phyloP scores from a whole-genome alignment of 2,329 filamentous ascomycete genomes.

The Amylocarpus encephaloides region DNA sequence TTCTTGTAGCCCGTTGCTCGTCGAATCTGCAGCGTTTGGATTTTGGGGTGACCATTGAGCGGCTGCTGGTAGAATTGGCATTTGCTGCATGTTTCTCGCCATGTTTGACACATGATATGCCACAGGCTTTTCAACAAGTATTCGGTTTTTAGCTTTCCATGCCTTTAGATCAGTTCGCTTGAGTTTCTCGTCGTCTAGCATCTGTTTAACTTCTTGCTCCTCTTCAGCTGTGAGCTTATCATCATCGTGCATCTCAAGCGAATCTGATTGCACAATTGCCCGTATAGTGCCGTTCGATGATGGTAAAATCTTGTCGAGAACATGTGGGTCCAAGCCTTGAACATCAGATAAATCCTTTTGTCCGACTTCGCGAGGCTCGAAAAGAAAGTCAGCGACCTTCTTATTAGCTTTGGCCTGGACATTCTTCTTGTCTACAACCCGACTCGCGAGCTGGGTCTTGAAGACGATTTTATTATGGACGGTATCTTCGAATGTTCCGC shows the following conservation, averaged over 20 bases:
- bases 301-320: conserved; percentile 57
- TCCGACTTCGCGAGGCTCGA: conserved; percentile 45
- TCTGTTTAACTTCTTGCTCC: conserved; percentile 44
- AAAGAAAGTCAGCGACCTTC: conserved; percentile 49
- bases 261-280: conserved; percentile 61
- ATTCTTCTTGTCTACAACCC: conserved; percentile 80
- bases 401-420: conserved; percentile 59
- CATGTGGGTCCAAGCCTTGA: conserved; percentile 50
- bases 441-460: conserved; percentile 72
- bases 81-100: background rate
- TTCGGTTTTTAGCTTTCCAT: background rate
- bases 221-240: conserved; percentile 59
- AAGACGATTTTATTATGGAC: conserved; percentile 71
- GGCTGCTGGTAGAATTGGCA: background rate
- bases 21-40: background rate
- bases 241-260: conserved; percentile 63
- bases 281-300: conserved; percentile 43
- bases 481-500: conserved; percentile 72
- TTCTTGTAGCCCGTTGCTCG: too few relatives aligned
- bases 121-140: background rate
- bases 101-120: background rate
- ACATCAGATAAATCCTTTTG: conserved; percentile 47
- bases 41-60: background rate
- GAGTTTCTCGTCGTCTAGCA: conserved; percentile 33
- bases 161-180: conserved; percentile 24